These are phyloP conservation scores for Rhododendron mucronatum DNA, from an alignment of 148 eudicot genomes.

Conservation along the genomic window DNA sequence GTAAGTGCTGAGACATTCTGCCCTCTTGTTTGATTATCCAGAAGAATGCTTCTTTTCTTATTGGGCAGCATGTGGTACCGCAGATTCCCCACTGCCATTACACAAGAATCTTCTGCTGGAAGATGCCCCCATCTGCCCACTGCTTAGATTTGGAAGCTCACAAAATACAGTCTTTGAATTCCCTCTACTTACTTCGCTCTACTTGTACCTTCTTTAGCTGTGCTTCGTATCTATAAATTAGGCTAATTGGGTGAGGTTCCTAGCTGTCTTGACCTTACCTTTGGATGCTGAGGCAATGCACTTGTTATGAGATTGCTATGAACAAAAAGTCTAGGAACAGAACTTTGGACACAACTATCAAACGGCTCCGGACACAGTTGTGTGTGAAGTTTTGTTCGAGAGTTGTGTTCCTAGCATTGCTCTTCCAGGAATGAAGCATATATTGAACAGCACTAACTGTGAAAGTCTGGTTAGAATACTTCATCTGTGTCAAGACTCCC, in stretches of 20 bases:
- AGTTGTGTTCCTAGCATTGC: neutral
- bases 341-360: neutral
- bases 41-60: neutral
- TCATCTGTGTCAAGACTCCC: neutral
- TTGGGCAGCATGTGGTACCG: neutral
- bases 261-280: neutral
- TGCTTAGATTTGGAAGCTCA: neutral
- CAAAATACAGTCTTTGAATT: neutral
- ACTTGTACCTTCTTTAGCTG: neutral
- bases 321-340: neutral
- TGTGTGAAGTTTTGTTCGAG: neutral
- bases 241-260: too few relatives aligned
- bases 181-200: neutral
- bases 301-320: neutral
- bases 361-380: neutral
- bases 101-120: neutral
- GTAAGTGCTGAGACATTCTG: constrained; percentile 34
- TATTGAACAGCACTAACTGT: neutral
- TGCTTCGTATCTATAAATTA: neutral
- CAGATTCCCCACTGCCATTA: neutral
- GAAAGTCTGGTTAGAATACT: neutral
- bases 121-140: neutral
- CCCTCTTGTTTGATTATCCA: neutral
- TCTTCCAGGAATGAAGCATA: neutral
- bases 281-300: neutral